phyloP scores from a whole-genome alignment of 1,284 basidiomycete species.

The Microbotryum violaceum region DNA sequence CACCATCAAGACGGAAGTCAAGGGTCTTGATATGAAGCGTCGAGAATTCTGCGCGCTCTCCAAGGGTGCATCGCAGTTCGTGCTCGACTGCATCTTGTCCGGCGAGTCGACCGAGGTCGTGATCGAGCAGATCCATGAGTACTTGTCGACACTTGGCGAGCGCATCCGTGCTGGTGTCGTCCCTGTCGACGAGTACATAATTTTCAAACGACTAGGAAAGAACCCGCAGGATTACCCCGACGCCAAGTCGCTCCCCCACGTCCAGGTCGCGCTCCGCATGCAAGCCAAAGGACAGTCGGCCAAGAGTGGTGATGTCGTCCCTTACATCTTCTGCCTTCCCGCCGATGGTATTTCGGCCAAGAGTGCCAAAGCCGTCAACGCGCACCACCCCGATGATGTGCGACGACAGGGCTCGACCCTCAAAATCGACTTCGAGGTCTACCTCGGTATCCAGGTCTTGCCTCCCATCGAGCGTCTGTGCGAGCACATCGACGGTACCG shows the following conservation, averaged over 20 bases:
- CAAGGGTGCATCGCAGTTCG: constrained; percentile 86
- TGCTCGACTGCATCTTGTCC: constrained; percentile 83
- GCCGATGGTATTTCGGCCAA: constrained; percentile 66
- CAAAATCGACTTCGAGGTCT: constrained; percentile 82
- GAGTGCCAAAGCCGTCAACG: constrained; percentile 77
- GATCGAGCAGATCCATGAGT: constrained; percentile 87
- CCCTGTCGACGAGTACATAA: constrained; percentile 84
- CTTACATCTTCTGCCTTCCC: constrained; percentile 86
- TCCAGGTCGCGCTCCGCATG: constrained; percentile 89
- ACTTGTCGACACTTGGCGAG: constrained; percentile 65
- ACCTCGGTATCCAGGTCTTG: constrained; percentile 82
- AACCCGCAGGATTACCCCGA: constrained; percentile 95
- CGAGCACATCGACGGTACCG: constrained; percentile 93
- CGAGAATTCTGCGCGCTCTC: constrained; percentile 89
- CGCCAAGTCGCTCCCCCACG: constrained; percentile 88
- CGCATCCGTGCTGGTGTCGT: constrained; percentile 69
- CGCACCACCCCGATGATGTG: constrained; percentile 89
- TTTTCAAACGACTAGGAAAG: constrained; percentile 91
- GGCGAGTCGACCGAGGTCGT: constrained; percentile 85
- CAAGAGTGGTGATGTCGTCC: constrained; percentile 83
- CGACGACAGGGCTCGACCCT: constrained; percentile 59
- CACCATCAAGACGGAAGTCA: constrained; percentile 65
- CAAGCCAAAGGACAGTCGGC: constrained; percentile 74
- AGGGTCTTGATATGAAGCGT: constrained; percentile 98
- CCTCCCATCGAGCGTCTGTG: constrained; percentile 93